Evolutionary conservation across 2,329 filamentous ascomycete genomes (phyloP).

Genomic region (Clathrospora elynae): DNA sequence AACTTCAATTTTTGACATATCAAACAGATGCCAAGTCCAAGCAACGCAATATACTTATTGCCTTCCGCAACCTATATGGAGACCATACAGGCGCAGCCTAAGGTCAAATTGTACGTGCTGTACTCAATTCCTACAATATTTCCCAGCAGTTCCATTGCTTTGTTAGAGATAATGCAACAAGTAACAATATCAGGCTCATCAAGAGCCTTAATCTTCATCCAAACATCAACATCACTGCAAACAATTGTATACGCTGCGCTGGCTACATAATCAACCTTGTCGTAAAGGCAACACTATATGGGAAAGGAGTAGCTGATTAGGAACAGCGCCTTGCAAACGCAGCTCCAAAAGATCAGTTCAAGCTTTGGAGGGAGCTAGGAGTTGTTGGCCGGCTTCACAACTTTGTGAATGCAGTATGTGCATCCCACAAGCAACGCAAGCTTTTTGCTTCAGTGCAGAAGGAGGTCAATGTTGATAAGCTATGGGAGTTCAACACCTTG

Average conservation of each 20-base stretch:
- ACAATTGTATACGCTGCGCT: background rate
- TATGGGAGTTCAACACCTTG: conserved; percentile 2
- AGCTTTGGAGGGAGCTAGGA: background rate
- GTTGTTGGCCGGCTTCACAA: conserved; percentile 9
- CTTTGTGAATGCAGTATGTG: conserved; percentile 9
- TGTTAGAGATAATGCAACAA: conserved; percentile 8
- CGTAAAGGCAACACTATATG: conserved; percentile 6
- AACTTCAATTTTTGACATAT: background rate
- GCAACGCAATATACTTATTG: conserved; percentile 5
- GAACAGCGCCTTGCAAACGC: background rate
- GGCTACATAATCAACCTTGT: conserved; percentile 6
- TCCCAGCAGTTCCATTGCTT: conserved; percentile 6
- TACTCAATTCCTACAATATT: conserved; percentile 4
- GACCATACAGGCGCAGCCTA: conserved; percentile 5
- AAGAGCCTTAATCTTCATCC: conserved; percentile 1
- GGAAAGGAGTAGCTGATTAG: conserved; percentile 3
- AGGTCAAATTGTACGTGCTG: background rate
- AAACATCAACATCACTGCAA: background rate
- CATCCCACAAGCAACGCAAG: conserved; percentile 5
- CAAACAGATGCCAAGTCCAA: background rate
- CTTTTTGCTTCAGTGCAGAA: conserved; percentile 1
- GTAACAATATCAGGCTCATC: conserved; percentile 5
- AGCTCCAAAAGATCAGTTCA: background rate
- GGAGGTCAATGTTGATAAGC: background rate
- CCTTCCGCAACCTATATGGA: conserved; percentile 8